These are phyloP conservation scores for Agapanthus africanus DNA, from an alignment of 106 monocot genomes.

Conservation along the genomic window DNA sequence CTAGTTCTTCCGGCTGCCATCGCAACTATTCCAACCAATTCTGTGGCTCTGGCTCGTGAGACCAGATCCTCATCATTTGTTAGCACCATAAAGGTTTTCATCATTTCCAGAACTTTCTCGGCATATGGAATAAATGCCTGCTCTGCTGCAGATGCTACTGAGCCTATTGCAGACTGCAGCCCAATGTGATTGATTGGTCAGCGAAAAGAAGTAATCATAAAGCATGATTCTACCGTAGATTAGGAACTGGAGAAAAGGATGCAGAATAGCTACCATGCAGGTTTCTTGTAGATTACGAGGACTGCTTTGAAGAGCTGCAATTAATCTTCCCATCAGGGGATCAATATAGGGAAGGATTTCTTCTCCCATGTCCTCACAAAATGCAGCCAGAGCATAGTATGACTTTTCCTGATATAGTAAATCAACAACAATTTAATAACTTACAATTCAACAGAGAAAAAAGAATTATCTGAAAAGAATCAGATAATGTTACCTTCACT, in stretches of 20 bases:
- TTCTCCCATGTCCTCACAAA: constrained; percentile 97
- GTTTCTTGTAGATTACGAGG: constrained; percentile 95
- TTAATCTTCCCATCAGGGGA: constrained; percentile 75
- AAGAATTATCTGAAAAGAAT: too few species aligned
- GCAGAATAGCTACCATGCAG: constrained; percentile 66
- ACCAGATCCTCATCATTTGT: constrained; percentile 76
- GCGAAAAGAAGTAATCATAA: too few species aligned
- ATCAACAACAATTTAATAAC: constrained; percentile 4
- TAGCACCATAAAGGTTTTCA: constrained; percentile 93
- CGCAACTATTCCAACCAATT: constrained; percentile 89
- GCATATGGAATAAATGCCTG: constrained; percentile 92
- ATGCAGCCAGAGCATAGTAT: constrained; percentile 97
- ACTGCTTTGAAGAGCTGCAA: constrained; percentile 63
- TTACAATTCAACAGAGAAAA: too few species aligned
- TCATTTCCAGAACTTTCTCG: constrained; percentile 76
- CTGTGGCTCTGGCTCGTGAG: constrained; percentile 87
- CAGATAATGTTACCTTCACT: constrained; percentile 66
- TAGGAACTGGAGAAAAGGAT: too few species aligned
- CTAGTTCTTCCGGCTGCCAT: constrained; percentile 76
- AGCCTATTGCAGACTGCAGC: constrained; percentile 93
- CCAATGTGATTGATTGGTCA: background rate
- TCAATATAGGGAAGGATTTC: constrained; percentile 85
- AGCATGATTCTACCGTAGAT: too few species aligned
- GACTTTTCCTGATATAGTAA: constrained; percentile 74
- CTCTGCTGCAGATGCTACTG: constrained; percentile 85